These are phyloP conservation scores for Tolypocladium nubicola DNA, from an alignment of 2,329 filamentous ascomycete species.

Conservation along the genomic window DNA sequence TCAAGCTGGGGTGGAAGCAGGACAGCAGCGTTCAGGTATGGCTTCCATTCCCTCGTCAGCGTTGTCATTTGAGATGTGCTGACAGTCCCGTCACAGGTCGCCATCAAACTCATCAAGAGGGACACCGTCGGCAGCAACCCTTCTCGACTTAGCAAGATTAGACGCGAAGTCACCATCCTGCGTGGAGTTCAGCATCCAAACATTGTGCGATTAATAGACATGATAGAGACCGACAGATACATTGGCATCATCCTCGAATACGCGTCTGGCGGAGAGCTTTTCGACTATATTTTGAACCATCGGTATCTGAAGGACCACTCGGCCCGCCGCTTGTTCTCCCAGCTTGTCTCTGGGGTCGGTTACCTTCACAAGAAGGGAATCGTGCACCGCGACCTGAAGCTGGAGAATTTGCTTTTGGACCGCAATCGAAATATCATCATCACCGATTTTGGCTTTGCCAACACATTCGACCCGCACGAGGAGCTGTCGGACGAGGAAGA, in stretches of 20 bases:
- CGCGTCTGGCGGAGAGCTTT: conserved; percentile 91
- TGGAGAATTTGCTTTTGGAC: conserved; percentile 91
- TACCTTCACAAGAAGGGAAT: conserved; percentile 99
- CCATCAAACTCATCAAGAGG: conserved; percentile 93
- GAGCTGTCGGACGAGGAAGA: conserved; percentile 87
- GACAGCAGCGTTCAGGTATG: conserved; percentile 75
- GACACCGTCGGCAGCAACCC: conserved; percentile 85
- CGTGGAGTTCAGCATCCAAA: conserved; percentile 85
- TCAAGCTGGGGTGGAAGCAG: conserved; percentile 97
- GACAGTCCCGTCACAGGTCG: conserved; percentile 49
- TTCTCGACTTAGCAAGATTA: conserved; percentile 86
- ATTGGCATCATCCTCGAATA: conserved; percentile 99
- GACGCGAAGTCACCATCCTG: conserved; percentile 90
- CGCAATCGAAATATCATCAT: conserved; percentile 99
- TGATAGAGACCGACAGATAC: conserved; percentile 94
- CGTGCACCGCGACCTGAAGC: conserved; percentile 90
- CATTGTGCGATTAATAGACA: conserved; percentile 93
- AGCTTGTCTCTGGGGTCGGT: conserved; percentile 90
- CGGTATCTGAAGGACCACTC: conserved; percentile 91
- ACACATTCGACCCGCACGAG: conserved; percentile 85
- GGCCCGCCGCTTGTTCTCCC: conserved; percentile 83
- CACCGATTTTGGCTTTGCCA: conserved; percentile 97
- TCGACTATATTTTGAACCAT: conserved; percentile 96
- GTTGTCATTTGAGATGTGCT: conserved; percentile 1
- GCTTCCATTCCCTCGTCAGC: not conserved